Evolutionary conservation across 805 yeast genomes (phyloP), one percentile per base, ranked within the genome.

Genomic region (Candida suzukii): DNA sequence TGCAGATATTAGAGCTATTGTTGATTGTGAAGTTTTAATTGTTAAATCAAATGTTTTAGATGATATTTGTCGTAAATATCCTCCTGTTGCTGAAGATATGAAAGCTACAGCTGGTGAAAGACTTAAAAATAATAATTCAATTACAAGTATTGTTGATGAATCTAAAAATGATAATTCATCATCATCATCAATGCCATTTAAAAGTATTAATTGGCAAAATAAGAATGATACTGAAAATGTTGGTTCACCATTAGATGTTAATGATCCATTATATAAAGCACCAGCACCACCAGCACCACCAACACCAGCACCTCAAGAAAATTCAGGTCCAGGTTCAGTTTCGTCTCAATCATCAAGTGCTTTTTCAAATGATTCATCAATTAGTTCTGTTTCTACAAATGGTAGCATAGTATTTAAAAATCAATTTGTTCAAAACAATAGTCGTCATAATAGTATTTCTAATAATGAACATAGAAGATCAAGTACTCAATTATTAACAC

Each of bases 1-100:
- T 34, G 90, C 88, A 0, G 75, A 76, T 43, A 78, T 83, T 27
- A 66, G 88, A 44, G 69, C 88, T 0, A 73, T 80, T 12, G 64
- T 78, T 4, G 67, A 72, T 17, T 75, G 78, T 20, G 85, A 81
- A 43, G 68, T 82, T 34, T 61, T 83, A 38, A 76, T 79, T 13
- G 71, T 83, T 12, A 71, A 76, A 32, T 74, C 77, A n/a, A 70
- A 70, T 25, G 70, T 71, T 18, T 57, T 83, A 41, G 71, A 74
- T 46, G 62, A 60, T n/a, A 57, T 83, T 22, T 76, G 84, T 52
- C 57, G 63, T 6, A 64, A 76, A 45, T 81, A 76, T 52, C 87
- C 88, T 1, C 58, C 65, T 22, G 68, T 83, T 13, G 39, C 71
- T 36, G 75, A 74, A 35, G 81, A 78, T 37, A 79, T 83, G 71